phyloP scores from a whole-genome alignment of 169 alveolate genomes.

The Amoebophrya sp. region DNA sequence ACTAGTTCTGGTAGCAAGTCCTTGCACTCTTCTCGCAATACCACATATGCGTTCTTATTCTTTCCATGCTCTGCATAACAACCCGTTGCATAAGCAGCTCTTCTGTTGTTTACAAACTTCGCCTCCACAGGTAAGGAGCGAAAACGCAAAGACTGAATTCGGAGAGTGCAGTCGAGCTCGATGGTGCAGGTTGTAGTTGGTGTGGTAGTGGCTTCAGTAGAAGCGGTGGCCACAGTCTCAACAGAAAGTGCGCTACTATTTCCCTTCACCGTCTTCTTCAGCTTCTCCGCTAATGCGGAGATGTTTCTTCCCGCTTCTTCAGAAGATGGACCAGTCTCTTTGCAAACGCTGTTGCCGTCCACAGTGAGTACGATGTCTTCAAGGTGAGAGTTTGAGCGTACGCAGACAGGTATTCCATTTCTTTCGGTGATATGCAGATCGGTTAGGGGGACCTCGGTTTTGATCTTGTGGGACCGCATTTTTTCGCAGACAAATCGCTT shows the following conservation, averaged over 20 bases:
- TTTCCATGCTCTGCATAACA: background rate
- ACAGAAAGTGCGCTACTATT: no score
- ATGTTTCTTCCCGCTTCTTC: background rate
- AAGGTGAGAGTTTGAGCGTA: background rate
- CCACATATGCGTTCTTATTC: background rate
- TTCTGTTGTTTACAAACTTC: background rate
- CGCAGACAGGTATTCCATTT: background rate
- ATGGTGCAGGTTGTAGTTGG: background rate
- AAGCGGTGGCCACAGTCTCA: no score
- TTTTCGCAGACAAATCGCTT: background rate
- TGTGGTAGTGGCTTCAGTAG: no score
- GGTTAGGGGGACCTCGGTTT: background rate
- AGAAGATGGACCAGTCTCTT: background rate
- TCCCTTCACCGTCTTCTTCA: no score
- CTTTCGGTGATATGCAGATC: background rate
- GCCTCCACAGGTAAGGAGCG: slow-evolving; percentile 7
- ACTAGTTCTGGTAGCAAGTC: background rate
- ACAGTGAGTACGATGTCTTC: background rate
- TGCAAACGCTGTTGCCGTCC: background rate
- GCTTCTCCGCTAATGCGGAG: background rate
- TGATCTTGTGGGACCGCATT: background rate
- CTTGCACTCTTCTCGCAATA: background rate
- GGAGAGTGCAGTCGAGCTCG: background rate
- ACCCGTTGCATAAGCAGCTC: background rate
- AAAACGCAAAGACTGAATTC: background rate